Evolutionary conservation across 2,329 filamentous ascomycete species (phyloP), one percentile per base, ranked within the genome.

Genomic region (Xylariomycetidae sp.): DNA sequence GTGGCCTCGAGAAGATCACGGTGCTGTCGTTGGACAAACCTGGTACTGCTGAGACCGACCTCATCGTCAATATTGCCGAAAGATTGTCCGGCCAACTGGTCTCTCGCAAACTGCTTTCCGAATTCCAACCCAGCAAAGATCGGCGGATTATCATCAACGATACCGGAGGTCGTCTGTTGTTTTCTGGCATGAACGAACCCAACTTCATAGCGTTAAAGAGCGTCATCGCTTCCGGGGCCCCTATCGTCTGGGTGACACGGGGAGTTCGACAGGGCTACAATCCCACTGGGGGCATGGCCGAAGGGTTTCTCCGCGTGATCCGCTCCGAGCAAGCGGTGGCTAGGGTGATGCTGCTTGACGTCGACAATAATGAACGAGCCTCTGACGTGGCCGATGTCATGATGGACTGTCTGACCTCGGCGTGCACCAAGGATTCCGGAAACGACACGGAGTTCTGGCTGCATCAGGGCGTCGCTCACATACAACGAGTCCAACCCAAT

Each of bases 401-500:
- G 6, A 14, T 41, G 13, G 15, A n/a, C 17, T 37, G 38, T 14
- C 15, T 41, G 8, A 28, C 36, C 6, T 15, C 27, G 19, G 38
- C 34, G 5, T 32, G 33, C 11, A 45, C 40, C 4, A 50, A 46
- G 16, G 48, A 48, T 20, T 49, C 45, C 1, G 40, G 48, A 5
- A 26, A 22, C n/a, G 49, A 53, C 23, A 46, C 41, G 3, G 48
- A 51, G 18, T 49, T 50, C 29, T 53, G 49, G 49, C 25, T 53
- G 15, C 43, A 45, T 13, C 17, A 25, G 4, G 46, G 46, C 3
- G 30, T 35, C 14, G 30, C 46, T n/a, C 34, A 41, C 12, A 42
- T 38, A 16, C 34, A 39, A 5, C 45, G 48, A 6, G 34, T 50
- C 17, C 18, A 37, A 5, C n/a, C 35, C 2, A 27, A 33, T n/a